These are phyloP conservation scores for Diutina rugosa DNA, from an alignment of 1,139 yeast genomes.

Conservation along the genomic window DNA sequence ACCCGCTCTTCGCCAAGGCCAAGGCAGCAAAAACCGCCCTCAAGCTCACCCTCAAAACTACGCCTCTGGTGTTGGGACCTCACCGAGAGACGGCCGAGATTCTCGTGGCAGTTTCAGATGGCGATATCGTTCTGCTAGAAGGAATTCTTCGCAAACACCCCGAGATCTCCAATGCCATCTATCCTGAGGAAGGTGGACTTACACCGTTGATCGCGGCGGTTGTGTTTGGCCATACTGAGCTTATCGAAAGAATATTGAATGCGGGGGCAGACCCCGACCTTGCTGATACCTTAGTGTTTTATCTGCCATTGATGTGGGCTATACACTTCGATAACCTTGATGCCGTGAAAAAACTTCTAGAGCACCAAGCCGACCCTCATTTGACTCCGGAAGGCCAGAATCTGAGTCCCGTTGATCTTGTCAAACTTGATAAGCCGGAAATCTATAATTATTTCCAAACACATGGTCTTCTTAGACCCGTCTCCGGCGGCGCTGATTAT, in stretches of 20 bases:
- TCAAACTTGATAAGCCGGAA: slow-evolving; percentile 17
- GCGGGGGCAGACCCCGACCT: slow-evolving; percentile 27
- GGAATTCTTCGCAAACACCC: slow-evolving; percentile 18
- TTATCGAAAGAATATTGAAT: slow-evolving; percentile 29
- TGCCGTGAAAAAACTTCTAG: slow-evolving; percentile 20
- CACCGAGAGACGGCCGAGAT: neutral
- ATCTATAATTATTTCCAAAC: slow-evolving; percentile 25
- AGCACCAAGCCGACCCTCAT: slow-evolving; percentile 30
- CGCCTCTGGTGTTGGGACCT: neutral
- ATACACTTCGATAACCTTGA: slow-evolving; percentile 25
- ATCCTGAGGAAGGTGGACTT: slow-evolving; percentile 28
- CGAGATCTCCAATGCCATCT: slow-evolving; percentile 16
- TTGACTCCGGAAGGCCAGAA: slow-evolving; percentile 13
- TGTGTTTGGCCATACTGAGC: slow-evolving; percentile 30
- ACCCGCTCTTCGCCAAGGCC: slow-evolving; percentile 28
- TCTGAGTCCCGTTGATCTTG: slow-evolving; percentile 21
- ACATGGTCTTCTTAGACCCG: slow-evolving; percentile 26
- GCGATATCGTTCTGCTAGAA: slow-evolving; percentile 33
- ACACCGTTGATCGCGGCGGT: slow-evolving; percentile 41
- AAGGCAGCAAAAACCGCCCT: slow-evolving; percentile 35
- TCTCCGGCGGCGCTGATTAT: slow-evolving; percentile 7
- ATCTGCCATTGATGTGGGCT: slow-evolving; percentile 39
- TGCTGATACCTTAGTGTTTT: slow-evolving; percentile 19
- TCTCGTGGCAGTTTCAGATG: slow-evolving; percentile 22
- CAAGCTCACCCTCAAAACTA: slow-evolving; percentile 9